These are phyloP conservation scores for Sophora flavescens DNA, from an alignment of 306 rosid genomes.

Conservation along the genomic window DNA sequence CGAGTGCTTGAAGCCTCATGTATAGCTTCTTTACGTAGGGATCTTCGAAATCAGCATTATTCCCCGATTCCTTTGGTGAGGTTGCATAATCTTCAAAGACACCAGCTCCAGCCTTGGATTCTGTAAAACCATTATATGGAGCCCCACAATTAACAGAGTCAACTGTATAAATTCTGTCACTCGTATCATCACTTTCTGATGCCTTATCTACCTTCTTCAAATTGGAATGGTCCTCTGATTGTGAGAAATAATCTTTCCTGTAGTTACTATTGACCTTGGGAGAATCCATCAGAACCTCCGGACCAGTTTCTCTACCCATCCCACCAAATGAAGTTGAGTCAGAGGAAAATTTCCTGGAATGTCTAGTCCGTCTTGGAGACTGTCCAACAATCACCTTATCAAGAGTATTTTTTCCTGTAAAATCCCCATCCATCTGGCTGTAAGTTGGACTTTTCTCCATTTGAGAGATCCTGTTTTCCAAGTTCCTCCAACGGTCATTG, in stretches of 20 bases:
- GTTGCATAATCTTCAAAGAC: conserved; percentile 60
- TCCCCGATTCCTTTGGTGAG: conserved; percentile 61
- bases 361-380: conserved; percentile 68
- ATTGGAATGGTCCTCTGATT: conserved; percentile 66
- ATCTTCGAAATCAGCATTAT: conserved; percentile 67
- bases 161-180: conserved; percentile 91
- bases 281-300: conserved; percentile 58
- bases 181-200: conserved; percentile 76
- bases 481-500: conserved; percentile 64
- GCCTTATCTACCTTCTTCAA: conserved; percentile 66
- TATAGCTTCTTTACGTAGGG: conserved; percentile 89
- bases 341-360: conserved; percentile 64
- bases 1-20: conserved; percentile 96
- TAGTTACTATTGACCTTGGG: conserved; percentile 59
- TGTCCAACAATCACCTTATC: conserved; percentile 91
- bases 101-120: conserved; percentile 62
- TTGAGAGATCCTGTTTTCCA: conserved; percentile 81
- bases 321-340: conserved; percentile 64
- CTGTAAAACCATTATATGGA: conserved; percentile 59
- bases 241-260: conserved; percentile 68
- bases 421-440: conserved; percentile 71
- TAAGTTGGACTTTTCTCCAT: conserved; percentile 79
- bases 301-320: conserved; percentile 60
- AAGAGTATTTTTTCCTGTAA: conserved; percentile 62
- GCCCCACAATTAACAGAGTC: conserved; percentile 81